Percentiles rank a stretch among this genome's conserved stretches.
These are phyloP conservation scores for Candida takata DNA, from an alignment of 805 yeast genomes.

Conservation along the genomic window DNA sequence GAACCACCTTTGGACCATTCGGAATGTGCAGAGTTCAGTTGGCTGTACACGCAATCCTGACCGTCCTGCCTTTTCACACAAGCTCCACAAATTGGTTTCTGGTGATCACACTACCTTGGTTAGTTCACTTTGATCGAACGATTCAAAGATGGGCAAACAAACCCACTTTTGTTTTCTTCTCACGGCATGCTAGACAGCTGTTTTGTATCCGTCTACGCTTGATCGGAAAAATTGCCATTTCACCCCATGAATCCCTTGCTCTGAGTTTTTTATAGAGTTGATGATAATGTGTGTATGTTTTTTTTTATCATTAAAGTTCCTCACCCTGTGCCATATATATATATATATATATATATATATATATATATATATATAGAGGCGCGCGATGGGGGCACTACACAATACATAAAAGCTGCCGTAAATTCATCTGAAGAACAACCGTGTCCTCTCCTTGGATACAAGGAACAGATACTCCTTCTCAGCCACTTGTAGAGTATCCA, in stretches of 20 bases:
- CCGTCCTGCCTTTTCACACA: neutral
- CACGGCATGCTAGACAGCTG: neutral
- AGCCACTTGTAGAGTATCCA: conserved; percentile 22
- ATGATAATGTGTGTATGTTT: too few species aligned
- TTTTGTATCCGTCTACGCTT: neutral
- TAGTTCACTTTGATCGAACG: too few species aligned
- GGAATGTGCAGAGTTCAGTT: too few species aligned
- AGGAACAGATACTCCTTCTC: conserved; percentile 63
- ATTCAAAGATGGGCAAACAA: neutral
- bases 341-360: too few species aligned
- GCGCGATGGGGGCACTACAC: too few species aligned
- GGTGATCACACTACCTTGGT: neutral
- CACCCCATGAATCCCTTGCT: too few species aligned
- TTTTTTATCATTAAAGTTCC: too few species aligned
- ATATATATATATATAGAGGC: too few species aligned
- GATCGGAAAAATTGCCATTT: too few species aligned
- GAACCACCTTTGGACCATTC: too few species aligned
- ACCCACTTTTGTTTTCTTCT: conserved; percentile 1
- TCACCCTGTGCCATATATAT: too few species aligned
- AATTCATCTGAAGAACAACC: conserved; percentile 34
- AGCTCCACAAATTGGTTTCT: neutral
- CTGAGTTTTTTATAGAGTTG: too few species aligned
- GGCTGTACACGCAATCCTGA: neutral
- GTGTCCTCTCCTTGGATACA: conserved; percentile 44
- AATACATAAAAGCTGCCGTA: neutral